phyloP scores from a whole-genome alignment of 2,329 filamentous ascomycete genomes.

The Phaeophleospora eucalypticola region DNA sequence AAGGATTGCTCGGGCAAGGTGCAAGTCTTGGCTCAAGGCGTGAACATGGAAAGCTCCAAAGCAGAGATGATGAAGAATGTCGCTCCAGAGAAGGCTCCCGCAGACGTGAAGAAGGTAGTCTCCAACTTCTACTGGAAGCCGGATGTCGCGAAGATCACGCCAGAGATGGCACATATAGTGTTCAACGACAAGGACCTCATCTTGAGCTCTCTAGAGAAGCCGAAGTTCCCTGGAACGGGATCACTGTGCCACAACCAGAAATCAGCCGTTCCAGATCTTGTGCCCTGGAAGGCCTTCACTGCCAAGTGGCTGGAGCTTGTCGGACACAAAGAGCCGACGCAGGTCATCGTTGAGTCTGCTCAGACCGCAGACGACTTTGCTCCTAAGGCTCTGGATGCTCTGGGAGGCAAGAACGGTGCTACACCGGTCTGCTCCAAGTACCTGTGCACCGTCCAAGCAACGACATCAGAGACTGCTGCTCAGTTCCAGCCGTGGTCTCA shows the following conservation, averaged over 20 bases:
- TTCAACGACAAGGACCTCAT: neutral
- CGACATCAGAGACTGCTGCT: neutral
- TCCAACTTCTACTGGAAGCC: neutral
- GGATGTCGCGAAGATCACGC: neutral
- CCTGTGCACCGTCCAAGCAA: neutral
- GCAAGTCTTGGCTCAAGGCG: neutral
- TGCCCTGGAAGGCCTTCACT: neutral
- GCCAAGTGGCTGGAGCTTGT: neutral
- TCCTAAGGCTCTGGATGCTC: neutral
- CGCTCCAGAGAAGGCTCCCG: neutral
- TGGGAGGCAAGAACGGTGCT: neutral
- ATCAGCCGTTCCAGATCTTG: neutral
- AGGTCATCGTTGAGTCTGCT: neutral
- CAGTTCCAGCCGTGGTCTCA: neutral
- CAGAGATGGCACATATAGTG: neutral
- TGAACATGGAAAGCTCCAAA: neutral
- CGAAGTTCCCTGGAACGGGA: neutral
- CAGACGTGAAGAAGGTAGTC: neutral
- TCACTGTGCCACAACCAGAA: neutral
- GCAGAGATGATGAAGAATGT: neutral
- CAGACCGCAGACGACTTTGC: neutral
- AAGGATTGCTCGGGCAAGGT: neutral
- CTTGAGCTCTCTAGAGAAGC: neutral
- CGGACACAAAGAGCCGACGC: neutral
- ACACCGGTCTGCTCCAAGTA: neutral